Evolutionary conservation across 2,329 filamentous ascomycete species (phyloP).

Genomic region (Colletotrichum sp.): DNA sequence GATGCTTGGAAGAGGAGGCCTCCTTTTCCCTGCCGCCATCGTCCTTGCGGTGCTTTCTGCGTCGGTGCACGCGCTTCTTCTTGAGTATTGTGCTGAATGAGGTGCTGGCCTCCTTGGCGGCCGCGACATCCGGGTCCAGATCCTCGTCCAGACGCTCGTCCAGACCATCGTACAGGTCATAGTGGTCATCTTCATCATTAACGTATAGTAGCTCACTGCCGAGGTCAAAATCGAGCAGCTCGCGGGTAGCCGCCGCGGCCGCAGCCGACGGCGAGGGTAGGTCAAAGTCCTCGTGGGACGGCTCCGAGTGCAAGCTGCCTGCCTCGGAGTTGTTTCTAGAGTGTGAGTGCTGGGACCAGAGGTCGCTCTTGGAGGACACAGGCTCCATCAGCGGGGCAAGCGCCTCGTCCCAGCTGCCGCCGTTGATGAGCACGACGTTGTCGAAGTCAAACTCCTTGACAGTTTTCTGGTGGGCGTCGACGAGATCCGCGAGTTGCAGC

Average conservation of each 20-base stretch:
- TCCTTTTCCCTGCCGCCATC: slow-evolving; percentile 30
- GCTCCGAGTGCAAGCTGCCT: slow-evolving; percentile 26
- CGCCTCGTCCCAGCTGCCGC: slow-evolving; percentile 81
- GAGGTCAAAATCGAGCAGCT: slow-evolving; percentile 47
- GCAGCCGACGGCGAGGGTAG: slow-evolving; percentile 57
- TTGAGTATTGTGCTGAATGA: slow-evolving; percentile 52
- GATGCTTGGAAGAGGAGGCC: slow-evolving; percentile 20
- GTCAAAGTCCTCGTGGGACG: slow-evolving; percentile 33
- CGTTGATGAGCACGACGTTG: slow-evolving; percentile 70
- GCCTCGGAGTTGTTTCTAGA: slow-evolving; percentile 38
- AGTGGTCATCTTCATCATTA: slow-evolving; percentile 20
- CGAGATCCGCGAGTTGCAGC: slow-evolving; percentile 71
- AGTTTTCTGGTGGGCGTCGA: slow-evolving; percentile 68
- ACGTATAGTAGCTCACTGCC: slow-evolving; percentile 24
- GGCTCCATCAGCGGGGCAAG: slow-evolving; percentile 69
- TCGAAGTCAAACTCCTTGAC: slow-evolving; percentile 83
- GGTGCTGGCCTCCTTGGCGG: slow-evolving; percentile 35
- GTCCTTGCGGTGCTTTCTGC: slow-evolving; percentile 39
- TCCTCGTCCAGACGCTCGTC: slow-evolving; percentile 33
- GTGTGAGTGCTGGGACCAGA: slow-evolving; percentile 47
- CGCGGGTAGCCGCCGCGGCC: slow-evolving; percentile 56
- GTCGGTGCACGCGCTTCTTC: slow-evolving; percentile 47
- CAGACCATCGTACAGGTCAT: slow-evolving; percentile 35
- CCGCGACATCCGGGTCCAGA: slow-evolving; percentile 37
- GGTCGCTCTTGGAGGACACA: slow-evolving; percentile 33